phyloP scores from a whole-genome alignment of 768 basidiomycete species.

The Tulasnella sp. region DNA sequence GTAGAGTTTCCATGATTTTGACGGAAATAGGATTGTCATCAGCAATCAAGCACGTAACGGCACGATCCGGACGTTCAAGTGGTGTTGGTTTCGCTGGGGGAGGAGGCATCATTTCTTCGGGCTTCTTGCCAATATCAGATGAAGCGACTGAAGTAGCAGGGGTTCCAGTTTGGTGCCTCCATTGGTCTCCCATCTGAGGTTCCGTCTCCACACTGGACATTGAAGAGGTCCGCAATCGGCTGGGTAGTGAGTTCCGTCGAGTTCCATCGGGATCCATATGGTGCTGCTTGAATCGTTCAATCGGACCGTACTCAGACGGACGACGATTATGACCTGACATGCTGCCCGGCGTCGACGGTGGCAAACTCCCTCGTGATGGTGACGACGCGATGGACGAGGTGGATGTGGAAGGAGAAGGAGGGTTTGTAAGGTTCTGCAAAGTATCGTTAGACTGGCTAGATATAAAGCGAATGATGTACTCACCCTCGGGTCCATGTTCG shows the following conservation, averaged over 20 bases:
- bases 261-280: constrained; percentile 50
- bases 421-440: constrained; percentile 47
- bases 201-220: constrained; percentile 60
- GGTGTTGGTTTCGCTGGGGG: constrained; percentile 15
- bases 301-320: constrained; percentile 76
- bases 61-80: constrained; percentile 40
- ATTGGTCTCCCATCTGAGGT: constrained; percentile 9
- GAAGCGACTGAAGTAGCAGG: constrained; percentile 80
- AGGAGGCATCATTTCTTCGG: constrained; percentile 9
- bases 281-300: constrained; percentile 78
- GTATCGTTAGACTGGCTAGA: background rate
- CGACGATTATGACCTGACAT: constrained; percentile 53
- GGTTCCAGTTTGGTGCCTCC: constrained; percentile 43
- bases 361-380: constrained; percentile 57
- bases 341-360: constrained; percentile 59
- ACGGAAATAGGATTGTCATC: constrained; percentile 98
- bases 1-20: constrained; percentile 90
- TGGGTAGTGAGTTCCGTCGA: constrained; percentile 73
- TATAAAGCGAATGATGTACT: constrained; percentile 5
- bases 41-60: constrained; percentile 87
- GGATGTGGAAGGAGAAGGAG: constrained; percentile 85
- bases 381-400: constrained; percentile 85
- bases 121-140: constrained; percentile 40
- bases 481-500: constrained; percentile 39
- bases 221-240: constrained; percentile 74